phyloP scores from a whole-genome alignment of 441 rosid species.

The Biscutella auriculata region DNA sequence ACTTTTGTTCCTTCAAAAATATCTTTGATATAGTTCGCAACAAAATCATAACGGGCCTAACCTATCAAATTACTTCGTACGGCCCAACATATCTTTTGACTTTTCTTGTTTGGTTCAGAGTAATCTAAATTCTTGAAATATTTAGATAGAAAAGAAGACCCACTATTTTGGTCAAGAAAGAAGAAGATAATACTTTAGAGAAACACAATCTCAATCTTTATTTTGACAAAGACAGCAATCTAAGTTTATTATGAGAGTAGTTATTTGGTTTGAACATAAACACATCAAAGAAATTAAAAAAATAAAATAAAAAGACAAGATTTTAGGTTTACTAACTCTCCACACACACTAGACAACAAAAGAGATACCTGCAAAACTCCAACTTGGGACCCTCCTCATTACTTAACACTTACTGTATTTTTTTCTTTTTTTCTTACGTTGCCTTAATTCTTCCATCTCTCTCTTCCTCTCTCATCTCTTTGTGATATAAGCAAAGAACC shows the following conservation, averaged over 20 bases:
- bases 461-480: constrained; percentile 15
- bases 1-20: too few relatives aligned
- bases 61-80: not conserved
- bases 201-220: too few relatives aligned
- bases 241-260: not conserved
- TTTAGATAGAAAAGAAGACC: not conserved
- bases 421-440: not conserved
- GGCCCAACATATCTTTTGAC: not conserved
- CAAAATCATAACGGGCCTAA: constrained; percentile 1
- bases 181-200: too few relatives aligned
- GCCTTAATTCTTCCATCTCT: not conserved
- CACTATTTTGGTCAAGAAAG: not conserved
- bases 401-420: constrained; percentile 9
- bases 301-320: constrained; percentile 1
- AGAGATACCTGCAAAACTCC: constrained; percentile 24
- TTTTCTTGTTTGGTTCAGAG: not conserved
- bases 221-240: too few relatives aligned
- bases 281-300: not conserved
- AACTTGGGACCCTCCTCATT: constrained; percentile 20
- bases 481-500: constrained; percentile 20
- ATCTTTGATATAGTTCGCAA: not conserved
- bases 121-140: not conserved
- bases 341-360: constrained; percentile 10
- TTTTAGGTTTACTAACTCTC: constrained; percentile 14
- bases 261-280: not conserved